phyloP scores from a whole-genome alignment of 1,139 yeast genomes.

The Magnusiomyces paraingens region DNA sequence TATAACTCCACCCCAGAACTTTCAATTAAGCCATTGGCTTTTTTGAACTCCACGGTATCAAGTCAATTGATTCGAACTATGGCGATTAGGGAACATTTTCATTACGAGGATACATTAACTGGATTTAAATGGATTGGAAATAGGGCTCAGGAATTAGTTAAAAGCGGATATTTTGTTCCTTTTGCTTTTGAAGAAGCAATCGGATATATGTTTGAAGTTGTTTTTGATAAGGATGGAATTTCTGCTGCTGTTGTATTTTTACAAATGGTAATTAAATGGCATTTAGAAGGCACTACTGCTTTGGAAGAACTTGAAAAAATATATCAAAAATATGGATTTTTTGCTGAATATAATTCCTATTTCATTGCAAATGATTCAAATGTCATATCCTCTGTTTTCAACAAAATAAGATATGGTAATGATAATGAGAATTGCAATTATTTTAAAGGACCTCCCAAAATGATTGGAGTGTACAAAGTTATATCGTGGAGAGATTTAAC shows the following conservation, averaged over 20 bases:
- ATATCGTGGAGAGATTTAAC: conserved; percentile 79
- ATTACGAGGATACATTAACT: conserved; percentile 75
- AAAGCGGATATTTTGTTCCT: conserved; percentile 62
- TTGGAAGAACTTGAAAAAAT: conserved; percentile 51
- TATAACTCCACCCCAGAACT: conserved; percentile 20
- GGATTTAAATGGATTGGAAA: conserved; percentile 99
- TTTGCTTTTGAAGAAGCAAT: conserved; percentile 95
- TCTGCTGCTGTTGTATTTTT: conserved; percentile 75
- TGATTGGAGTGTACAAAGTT: conserved; percentile 51
- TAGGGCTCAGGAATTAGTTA: conserved; percentile 65
- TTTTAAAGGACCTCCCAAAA: conserved; percentile 32
- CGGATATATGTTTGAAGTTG: conserved; percentile 85
- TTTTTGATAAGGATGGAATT: conserved; percentile 91
- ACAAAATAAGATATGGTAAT: conserved; percentile 37
- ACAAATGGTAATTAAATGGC: conserved; percentile 56
- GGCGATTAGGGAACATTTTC: conserved; percentile 57
- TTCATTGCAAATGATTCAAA: conserved; percentile 56
- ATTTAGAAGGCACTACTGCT: conserved; percentile 28
- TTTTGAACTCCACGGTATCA: conserved; percentile 86
- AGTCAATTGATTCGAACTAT: conserved; percentile 71
- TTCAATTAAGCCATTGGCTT: conserved; percentile 39
- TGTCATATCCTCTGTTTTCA: conserved; percentile 49
- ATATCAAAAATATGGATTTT: conserved; percentile 64
- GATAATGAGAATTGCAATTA: conserved; percentile 4
- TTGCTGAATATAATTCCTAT: conserved; percentile 82